Conservation (phyloP, 805 yeast genomes). For the Starmerella stigmatis region DNA sequence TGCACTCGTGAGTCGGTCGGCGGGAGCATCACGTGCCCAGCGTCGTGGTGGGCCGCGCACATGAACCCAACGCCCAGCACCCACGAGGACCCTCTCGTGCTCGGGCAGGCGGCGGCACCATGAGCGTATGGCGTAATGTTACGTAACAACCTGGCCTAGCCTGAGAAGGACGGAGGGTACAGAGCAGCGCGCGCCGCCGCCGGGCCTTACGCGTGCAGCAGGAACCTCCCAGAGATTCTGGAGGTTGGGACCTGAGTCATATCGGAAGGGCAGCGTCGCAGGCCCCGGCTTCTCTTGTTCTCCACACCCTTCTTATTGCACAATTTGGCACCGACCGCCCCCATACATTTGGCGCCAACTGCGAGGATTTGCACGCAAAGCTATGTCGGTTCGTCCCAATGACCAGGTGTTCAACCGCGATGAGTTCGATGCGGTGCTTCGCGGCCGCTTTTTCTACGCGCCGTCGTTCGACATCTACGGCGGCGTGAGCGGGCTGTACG, state of each 20-base stretch:
- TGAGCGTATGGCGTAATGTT: no score
- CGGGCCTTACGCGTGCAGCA: not conserved
- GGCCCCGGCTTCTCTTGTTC: no score
- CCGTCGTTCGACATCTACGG: slow-evolving; percentile 97
- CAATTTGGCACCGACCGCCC: slow-evolving; percentile 10
- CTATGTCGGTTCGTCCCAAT: slow-evolving; percentile 16
- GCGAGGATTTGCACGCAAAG: slow-evolving; percentile 7
- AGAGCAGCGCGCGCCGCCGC: not conserved
- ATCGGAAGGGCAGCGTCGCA: no score
- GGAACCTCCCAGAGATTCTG: not conserved
- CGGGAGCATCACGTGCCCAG: not conserved
- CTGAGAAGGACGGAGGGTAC: not conserved
- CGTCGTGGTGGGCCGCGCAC: not conserved
- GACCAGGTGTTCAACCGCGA: slow-evolving; percentile 59
- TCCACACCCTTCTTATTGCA: not conserved
- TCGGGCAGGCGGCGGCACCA: no score
- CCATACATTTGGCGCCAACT: slow-evolving; percentile 6
- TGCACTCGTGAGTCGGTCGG: slow-evolving; percentile 5
- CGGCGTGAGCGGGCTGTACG: slow-evolving; percentile 95
- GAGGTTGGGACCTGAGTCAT: slow-evolving; percentile 1
- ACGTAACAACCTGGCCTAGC: no score
- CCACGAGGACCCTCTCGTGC: no score
- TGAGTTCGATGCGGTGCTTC: slow-evolving; percentile 75
- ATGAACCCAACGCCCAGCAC: not conserved
- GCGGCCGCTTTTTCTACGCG: slow-evolving; percentile 93